A percentile compares a stretch with the other conserved stretches of the same genome.
phyloP scores from a whole-genome alignment of 306 rosid genomes.

The Quercus gilva region DNA sequence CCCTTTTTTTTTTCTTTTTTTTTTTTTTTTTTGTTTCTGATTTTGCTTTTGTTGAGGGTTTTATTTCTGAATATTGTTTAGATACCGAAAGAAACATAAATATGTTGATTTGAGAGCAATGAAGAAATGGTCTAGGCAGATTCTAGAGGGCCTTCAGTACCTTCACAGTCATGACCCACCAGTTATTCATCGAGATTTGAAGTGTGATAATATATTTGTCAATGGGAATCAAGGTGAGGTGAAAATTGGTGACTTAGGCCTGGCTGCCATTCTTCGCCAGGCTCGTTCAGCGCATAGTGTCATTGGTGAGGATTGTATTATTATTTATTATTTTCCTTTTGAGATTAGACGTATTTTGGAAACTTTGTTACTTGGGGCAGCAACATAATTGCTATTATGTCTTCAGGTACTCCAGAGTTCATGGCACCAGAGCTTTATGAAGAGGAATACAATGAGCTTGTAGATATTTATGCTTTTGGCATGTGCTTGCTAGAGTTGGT shows the following conservation, averaged over 20 bases:
- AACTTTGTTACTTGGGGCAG: conserved; percentile 15
- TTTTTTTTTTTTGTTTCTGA: not conserved
- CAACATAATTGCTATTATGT: conserved; percentile 19
- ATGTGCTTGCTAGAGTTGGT: conserved; percentile 97
- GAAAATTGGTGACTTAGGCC: conserved; percentile 94
- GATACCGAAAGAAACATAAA: conserved; percentile 93
- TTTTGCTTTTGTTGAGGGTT: not conserved
- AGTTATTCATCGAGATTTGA: conserved; percentile 91
- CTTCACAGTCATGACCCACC: conserved; percentile 97
- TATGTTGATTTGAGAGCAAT: conserved; percentile 93
- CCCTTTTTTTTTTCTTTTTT: not conserved
- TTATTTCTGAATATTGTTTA: conserved; percentile 27
- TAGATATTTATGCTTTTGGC: conserved; percentile 96
- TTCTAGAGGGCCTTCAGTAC: conserved; percentile 89
- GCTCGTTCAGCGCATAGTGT: conserved; percentile 94
- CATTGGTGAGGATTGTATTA: conserved; percentile 57
- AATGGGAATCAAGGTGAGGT: conserved; percentile 99
- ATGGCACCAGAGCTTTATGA: conserved; percentile 99
- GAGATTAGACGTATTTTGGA: not conserved
- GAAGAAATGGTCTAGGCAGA: conserved; percentile 99
- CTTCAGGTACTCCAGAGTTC: conserved; percentile 90
- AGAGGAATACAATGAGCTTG: conserved; percentile 96
- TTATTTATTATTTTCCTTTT: conserved; percentile 13
- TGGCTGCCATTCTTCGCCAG: conserved; percentile 91
- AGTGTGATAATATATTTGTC: conserved; percentile 96